phyloP scores from a whole-genome alignment of 805 yeast genomes.

The Cyberlindnera xylosilytica region DNA sequence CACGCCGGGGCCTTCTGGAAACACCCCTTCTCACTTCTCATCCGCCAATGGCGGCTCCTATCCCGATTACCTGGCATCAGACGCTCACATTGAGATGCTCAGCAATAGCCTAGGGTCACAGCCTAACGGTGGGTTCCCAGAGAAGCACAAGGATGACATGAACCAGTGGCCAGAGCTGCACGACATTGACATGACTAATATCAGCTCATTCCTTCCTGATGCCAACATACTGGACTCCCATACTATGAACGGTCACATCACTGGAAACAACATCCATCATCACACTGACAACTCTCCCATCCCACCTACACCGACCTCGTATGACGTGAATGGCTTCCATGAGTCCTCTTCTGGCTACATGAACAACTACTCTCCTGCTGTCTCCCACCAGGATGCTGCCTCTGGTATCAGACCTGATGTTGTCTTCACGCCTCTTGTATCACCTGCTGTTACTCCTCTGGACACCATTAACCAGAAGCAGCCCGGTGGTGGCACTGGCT shows the following conservation, averaged over 20 bases:
- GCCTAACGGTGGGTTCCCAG: not conserved
- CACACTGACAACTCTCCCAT: constrained; percentile 2
- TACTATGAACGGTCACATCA: not conserved
- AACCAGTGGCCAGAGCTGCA: constrained; percentile 10
- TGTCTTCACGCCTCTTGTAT: constrained; percentile 70
- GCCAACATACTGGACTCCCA: not conserved
- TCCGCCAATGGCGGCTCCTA: not conserved
- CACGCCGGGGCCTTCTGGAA: not conserved
- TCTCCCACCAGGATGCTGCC: constrained; percentile 9
- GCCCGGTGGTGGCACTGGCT: constrained; percentile 11
- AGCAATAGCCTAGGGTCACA: constrained; percentile 4
- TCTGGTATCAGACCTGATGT: constrained; percentile 48
- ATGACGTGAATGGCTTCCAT: constrained; percentile 16
- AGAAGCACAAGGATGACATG: constrained; percentile 2
- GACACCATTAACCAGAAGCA: constrained; percentile 29
- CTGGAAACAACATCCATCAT: not conserved
- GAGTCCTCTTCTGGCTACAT: constrained; percentile 9
- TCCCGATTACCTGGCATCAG: constrained; percentile 3
- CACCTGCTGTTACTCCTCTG: constrained; percentile 71
- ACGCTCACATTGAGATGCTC: constrained; percentile 9
- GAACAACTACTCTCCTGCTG: constrained; percentile 19
- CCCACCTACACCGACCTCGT: constrained; percentile 26
- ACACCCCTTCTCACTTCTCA: not conserved
- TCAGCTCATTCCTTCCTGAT: constrained; percentile 13
- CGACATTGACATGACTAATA: constrained; percentile 10